Conservation (phyloP, 2,329 filamentous ascomycete genomes). For the Fusarium aywerte region DNA sequence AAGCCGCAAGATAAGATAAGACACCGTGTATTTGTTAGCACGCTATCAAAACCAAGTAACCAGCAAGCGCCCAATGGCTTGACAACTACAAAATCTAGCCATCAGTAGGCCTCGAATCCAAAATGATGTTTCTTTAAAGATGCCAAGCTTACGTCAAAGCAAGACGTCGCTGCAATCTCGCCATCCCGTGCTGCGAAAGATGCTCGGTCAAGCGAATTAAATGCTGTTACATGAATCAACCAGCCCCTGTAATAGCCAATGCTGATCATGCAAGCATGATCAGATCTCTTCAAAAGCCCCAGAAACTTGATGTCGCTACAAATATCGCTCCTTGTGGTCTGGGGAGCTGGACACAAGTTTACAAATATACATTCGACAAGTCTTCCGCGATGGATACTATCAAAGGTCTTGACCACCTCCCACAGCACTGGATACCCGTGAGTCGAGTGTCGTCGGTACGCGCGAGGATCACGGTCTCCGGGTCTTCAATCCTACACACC, state of each 20-base stretch:
- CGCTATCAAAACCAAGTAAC: too few relatives aligned
- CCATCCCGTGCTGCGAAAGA: constrained; percentile 4
- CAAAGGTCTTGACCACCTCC: constrained; percentile 3
- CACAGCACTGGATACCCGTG: rapidly evolving
- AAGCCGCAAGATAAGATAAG: too few relatives aligned
- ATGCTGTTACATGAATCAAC: constrained; percentile 12
- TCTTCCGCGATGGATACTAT: neutral
- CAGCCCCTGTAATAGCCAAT: neutral
- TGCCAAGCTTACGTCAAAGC: constrained; percentile 9
- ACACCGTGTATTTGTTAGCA: rapidly evolving
- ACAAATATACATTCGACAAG: constrained; percentile 6
- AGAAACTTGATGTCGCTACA: rapidly evolving
- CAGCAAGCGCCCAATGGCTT: too few relatives aligned
- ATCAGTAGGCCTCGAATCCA: neutral
- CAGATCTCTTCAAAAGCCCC: rapidly evolving
- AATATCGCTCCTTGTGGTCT: rapidly evolving
- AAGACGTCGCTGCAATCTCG: constrained; percentile 9
- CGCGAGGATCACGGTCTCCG: rapidly evolving
- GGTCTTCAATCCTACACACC: neutral
- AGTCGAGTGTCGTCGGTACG: rapidly evolving
- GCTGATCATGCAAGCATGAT: neutral
- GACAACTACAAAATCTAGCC: too few relatives aligned
- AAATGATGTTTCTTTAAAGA: neutral
- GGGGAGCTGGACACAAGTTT: constrained; percentile 2
- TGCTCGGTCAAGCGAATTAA: constrained; percentile 9